Evolutionary conservation across 768 basidiomycete species (phyloP).

Genomic region (Boletus pseudo-olivaceus): DNA sequence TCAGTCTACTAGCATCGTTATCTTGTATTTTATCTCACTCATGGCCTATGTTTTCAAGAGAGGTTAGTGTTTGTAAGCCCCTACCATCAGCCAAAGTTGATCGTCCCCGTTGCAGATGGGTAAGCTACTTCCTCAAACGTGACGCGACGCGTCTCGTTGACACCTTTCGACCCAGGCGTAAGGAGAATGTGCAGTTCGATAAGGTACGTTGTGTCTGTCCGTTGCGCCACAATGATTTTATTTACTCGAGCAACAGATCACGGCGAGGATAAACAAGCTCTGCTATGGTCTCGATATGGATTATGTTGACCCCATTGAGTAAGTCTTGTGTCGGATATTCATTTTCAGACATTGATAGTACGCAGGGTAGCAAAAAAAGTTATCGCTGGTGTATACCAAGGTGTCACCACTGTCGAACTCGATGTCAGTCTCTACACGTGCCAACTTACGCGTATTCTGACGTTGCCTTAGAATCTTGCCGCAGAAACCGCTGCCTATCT

Average conservation of each 20-base stretch:
- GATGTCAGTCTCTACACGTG: conserved; percentile 58
- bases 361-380: conserved; percentile 86
- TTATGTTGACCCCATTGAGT: conserved; percentile 91
- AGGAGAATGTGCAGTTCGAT: conserved; percentile 91
- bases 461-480: conserved; percentile 71
- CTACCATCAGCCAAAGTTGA: conserved; percentile 2
- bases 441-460: conserved; percentile 1
- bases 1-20: not conserved
- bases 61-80: conserved; percentile 36
- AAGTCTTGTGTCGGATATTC: not conserved
- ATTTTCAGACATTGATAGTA: conserved; percentile 3
- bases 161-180: conserved; percentile 50
- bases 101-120: conserved; percentile 41
- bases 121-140: conserved; percentile 21
- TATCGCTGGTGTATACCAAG: conserved; percentile 88
- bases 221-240: conserved; percentile 14
- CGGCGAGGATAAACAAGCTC: conserved; percentile 81
- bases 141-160: conserved; percentile 26
- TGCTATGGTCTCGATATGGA: conserved; percentile 94
- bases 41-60: conserved; percentile 58
- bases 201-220: conserved; percentile 51
- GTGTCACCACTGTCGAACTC: conserved; percentile 95
- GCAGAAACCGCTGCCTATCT: conserved; percentile 97
- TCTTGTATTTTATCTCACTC: conserved; percentile 7
- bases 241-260: conserved; percentile 54